Evolutionary conservation across 176 grass and related monocot species (phyloP), one percentile per base, ranked within the genome.

Genomic region (Eragrostis curvula): DNA sequence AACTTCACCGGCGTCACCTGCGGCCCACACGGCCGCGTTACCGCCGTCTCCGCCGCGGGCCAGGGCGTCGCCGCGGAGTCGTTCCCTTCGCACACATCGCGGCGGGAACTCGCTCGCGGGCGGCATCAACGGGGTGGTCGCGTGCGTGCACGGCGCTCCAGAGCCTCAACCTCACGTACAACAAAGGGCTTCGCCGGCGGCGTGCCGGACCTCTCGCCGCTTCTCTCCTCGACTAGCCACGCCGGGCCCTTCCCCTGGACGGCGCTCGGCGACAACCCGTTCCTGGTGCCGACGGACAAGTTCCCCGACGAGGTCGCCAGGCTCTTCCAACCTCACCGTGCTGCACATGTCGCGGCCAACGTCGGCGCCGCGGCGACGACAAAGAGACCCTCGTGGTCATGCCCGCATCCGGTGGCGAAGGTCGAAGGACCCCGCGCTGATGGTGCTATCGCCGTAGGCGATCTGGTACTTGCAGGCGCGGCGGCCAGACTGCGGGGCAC

Each of bases 221-320:
- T 97, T 81, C 62, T 97, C 30, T 85, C 94, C 3, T 13, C 65
- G 18, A 97, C 92, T 60, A 11, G 3, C 24, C 90, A 94, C 82
- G 46, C 77, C 9, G 92, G 94, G 7, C n/a, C n/a, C 47, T 97
- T 97, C 76, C 94, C 92, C 0, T 97, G 94, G 94, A 7, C 70
- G 15, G 68, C 86, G 71, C 81, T 81, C 65, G 94, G 94, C 12
- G 94, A 97, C 73, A 94, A 87, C 86, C 52, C 52, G 1, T 85
- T 87, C 79, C 86, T 92, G n/a, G 13, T 59, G 0, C 49, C 51
- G 9, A 85, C 87, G 2, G 17, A 24, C 3, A 0, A 63, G 2
- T 97, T 97, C 84, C 94, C 94, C 3, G 6, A 12, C 3, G 85
- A 75, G n/a, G n/a, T n/a, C n/a, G n/a, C n/a, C n/a, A n/a, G n/a